Evolutionary conservation across 495 filamentous ascomycete species (phyloP), one percentile per base, ranked within the genome.

Genomic region (Penicillium paxilli): DNA sequence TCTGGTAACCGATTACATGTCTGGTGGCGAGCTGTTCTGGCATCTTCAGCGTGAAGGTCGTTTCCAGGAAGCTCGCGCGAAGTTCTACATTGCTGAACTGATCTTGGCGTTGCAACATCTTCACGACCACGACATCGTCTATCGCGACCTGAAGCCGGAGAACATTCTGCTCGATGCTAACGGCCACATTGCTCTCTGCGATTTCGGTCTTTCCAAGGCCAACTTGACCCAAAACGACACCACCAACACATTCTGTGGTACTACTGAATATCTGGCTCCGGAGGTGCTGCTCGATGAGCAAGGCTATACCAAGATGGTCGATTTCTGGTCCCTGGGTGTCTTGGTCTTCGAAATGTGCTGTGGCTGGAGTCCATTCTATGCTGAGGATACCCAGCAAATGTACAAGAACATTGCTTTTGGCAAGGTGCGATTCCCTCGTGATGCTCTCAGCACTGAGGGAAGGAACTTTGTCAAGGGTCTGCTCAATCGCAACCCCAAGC

Each of bases 351-450:
- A 98, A 71, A 98, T 98, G 94, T 97, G 93, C 71, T 98, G 94
- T 64, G 94, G 94, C 2, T 98, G 94, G 94, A 96, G 91, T 62
- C 94, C 94, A 0, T 98, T 98, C 74, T 98, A 98, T 65, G 95
- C 94, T 51, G 94, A 98, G 57, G 95, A 98, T 60, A 98, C 93
- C 2, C 94, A 98, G 70, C 94, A 98, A 68, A 98, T 98, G 94
- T 98, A 98, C 74, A 98, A 98, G 77, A 98, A 98, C 75, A 98
- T 98, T 54, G 95, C 93, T 0, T 98, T 98, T 66, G 94, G 94
- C 62, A 98, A 98, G 64, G 94, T 98, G 28, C 82, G 93, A 54
- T 98, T 98, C 73, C 94, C 94, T 14, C 84, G 91, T 51, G 94
- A 98, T 66, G 95, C 94, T 0, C 77, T 98, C 24, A 96, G 90